These are phyloP conservation scores for Lactifluus echinatus DNA, from an alignment of 768 basidiomycete species.

Conservation along the genomic window DNA sequence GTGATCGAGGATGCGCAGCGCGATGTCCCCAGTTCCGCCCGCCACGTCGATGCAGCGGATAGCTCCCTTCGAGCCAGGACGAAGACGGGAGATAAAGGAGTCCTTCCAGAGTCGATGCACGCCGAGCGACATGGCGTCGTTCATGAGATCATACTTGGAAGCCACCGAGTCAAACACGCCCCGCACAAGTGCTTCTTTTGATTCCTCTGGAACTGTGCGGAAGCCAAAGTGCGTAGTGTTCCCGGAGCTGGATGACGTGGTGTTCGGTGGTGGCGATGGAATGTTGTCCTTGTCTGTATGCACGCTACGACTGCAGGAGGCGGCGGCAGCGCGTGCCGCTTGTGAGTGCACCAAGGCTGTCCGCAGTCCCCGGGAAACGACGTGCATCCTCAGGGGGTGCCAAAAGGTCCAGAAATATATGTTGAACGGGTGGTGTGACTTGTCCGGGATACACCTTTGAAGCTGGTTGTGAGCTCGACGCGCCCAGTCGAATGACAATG, in stretches of 20 bases:
- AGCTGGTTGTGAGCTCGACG: not conserved
- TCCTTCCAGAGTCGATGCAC: constrained; percentile 98
- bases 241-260: constrained; percentile 5
- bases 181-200: constrained; percentile 86
- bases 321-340: not conserved
- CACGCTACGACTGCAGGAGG: constrained; percentile 13
- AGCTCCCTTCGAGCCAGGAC: constrained; percentile 68
- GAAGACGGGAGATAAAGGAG: constrained; percentile 63
- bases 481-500: no score
- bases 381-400: constrained; percentile 9
- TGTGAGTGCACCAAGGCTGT: not conserved
- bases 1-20: constrained; percentile 84
- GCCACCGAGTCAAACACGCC: constrained; percentile 94
- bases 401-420: not conserved
- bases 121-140: constrained; percentile 96
- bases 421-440: not conserved
- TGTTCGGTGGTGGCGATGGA: not conserved
- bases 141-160: constrained; percentile 94
- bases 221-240: constrained; percentile 88
- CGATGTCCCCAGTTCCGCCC: constrained; percentile 97
- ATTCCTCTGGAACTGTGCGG: constrained; percentile 74
- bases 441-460: not conserved
- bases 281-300: constrained; percentile 2
- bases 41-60: constrained; percentile 89
- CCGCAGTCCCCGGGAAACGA: constrained; percentile 6